These are phyloP conservation scores for Verticillium nubilum DNA, from an alignment of 2,329 filamentous ascomycete species.

Conservation along the genomic window DNA sequence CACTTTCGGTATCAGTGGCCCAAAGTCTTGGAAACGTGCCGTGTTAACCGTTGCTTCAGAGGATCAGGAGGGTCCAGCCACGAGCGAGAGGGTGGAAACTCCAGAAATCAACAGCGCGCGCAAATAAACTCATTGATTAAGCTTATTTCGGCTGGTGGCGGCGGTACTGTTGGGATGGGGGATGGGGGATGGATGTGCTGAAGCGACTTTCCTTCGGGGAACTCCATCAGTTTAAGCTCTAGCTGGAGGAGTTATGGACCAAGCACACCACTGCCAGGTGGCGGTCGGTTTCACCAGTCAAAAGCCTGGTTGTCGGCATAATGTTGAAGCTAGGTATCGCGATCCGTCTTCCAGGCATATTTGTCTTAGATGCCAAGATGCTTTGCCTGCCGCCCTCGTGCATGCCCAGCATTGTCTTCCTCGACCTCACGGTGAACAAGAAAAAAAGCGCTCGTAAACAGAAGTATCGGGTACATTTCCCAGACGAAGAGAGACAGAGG, in stretches of 20 bases:
- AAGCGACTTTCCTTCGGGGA: neutral
- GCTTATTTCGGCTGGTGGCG: neutral
- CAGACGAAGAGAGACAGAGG: neutral
- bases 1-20: neutral
- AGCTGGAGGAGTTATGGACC: neutral
- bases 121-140: constrained; percentile 1
- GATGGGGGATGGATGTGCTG: neutral
- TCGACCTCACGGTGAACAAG: neutral
- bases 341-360: neutral
- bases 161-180: neutral
- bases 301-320: neutral
- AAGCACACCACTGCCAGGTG: neutral
- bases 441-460: neutral
- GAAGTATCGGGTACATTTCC: neutral
- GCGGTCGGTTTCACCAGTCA: neutral
- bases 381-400: neutral
- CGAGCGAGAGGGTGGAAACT: neutral
- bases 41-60: neutral
- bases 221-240: neutral
- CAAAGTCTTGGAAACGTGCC: neutral
- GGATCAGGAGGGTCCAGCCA: neutral
- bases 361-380: neutral
- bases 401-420: neutral
- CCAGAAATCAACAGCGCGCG: neutral
- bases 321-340: neutral